Evolutionary conservation across 371 early-diverging fungal genomes (phyloP).

Genomic region (Rhizomucor pusillus): DNA sequence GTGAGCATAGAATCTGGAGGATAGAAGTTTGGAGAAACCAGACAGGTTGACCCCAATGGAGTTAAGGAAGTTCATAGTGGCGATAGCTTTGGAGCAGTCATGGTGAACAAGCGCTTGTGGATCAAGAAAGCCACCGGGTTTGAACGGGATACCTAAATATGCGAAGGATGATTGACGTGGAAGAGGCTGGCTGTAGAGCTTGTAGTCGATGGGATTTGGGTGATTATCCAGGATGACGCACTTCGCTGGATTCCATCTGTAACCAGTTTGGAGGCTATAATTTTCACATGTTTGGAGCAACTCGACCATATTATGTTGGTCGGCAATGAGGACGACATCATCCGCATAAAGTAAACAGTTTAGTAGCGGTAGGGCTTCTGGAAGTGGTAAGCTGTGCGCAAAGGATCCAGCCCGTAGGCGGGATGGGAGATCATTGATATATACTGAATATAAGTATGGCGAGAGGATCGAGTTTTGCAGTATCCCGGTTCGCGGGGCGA

Average conservation of each 20-base stretch:
- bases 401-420: no score
- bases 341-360: slow-evolving; percentile 18
- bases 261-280: slow-evolving; percentile 10
- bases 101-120: no score
- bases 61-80: slow-evolving; percentile 7
- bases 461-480: slow-evolving; percentile 24
- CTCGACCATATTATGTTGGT: not conserved
- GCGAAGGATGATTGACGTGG: no score
- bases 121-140: no score
- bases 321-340: slow-evolving; percentile 20
- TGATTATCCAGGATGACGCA: slow-evolving; percentile 11
- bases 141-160: no score
- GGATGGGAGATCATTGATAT: no score
- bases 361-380: no score
- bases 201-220: not conserved
- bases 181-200: no score
- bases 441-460: slow-evolving; percentile 22
- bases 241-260: slow-evolving; percentile 19
- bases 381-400: no score
- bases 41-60: slow-evolving; percentile 5
- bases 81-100: no score
- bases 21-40: slow-evolving; percentile 9
- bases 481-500: slow-evolving; percentile 11
- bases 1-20: slow-evolving; percentile 1
- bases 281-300: slow-evolving; percentile 8